Conservation (phyloP, 257 asterid genomes). For the Knoxia roxburghii region DNA sequence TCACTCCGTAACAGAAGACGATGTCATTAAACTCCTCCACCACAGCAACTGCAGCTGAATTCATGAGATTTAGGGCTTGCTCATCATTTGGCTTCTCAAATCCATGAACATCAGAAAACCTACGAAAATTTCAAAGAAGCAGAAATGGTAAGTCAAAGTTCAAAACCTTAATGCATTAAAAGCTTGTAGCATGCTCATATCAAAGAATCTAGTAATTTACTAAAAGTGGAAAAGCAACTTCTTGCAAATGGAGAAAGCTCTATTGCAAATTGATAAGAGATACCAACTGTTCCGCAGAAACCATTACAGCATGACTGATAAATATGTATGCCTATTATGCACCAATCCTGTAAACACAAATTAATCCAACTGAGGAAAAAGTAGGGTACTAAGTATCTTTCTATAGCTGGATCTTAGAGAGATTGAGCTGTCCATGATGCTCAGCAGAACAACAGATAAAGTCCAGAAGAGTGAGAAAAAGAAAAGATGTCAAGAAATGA, state of each 20-base stretch:
- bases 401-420: background rate
- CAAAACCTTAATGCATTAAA: background rate
- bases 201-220: background rate
- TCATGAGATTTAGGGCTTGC: slow-evolving; percentile 79
- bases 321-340: background rate
- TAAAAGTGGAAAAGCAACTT: background rate
- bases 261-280: background rate
- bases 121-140: slow-evolving; percentile 15
- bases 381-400: background rate
- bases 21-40: slow-evolving; percentile 70
- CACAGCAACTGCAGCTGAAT: slow-evolving; percentile 64
- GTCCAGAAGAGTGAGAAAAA: background rate
- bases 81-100: slow-evolving; percentile 90
- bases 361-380: background rate
- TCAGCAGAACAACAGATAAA: background rate
- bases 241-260: background rate
- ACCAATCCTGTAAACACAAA: background rate
- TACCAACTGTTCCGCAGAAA: background rate
- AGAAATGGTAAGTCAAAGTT: background rate
- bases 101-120: slow-evolving; percentile 71
- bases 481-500: too few relatives aligned
- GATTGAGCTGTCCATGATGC: background rate
- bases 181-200: background rate
- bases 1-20: slow-evolving; percentile 82
- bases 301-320: background rate